Evolutionary conservation across 305 asterid genomes (phyloP).

Genomic region (Petunia hybrid): DNA sequence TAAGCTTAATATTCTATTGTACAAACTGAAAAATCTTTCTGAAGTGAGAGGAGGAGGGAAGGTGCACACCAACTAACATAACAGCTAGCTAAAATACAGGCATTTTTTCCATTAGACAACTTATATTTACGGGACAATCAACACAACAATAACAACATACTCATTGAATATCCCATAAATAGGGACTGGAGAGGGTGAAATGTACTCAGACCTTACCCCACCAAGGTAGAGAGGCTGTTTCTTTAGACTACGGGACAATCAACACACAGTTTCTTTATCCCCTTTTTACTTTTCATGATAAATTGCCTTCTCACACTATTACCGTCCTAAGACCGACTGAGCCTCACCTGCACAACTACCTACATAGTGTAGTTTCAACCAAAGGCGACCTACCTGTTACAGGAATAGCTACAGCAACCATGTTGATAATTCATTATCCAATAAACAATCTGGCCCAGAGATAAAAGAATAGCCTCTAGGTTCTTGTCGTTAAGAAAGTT

Average conservation of each 20-base stretch:
- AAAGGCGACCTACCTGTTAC: not conserved
- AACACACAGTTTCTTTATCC: not conserved
- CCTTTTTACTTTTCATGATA: not conserved
- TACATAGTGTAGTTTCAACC: not conserved
- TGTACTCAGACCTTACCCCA: too few relatives aligned
- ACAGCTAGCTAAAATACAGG: not conserved
- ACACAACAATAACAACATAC: too few relatives aligned
- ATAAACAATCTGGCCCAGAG: not conserved
- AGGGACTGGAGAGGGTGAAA: too few relatives aligned
- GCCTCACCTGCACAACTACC: too few relatives aligned
- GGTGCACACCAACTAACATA: not conserved
- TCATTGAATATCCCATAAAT: too few relatives aligned
- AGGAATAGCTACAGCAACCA: not conserved
- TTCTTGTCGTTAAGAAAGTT: not conserved
- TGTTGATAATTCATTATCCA: not conserved
- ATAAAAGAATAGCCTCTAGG: not conserved
- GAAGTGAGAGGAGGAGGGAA: not conserved
- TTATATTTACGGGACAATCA: not conserved
- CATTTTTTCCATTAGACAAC: not conserved
- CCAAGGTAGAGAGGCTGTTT: too few relatives aligned
- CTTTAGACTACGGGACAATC: not conserved
- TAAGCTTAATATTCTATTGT: constrained; percentile 24
- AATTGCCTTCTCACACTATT: too few relatives aligned
- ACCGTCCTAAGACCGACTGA: too few relatives aligned
- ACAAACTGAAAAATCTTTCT: not conserved